Conservation (phyloP, 805 yeast genomes). For the Pichia cephalocereana region DNA sequence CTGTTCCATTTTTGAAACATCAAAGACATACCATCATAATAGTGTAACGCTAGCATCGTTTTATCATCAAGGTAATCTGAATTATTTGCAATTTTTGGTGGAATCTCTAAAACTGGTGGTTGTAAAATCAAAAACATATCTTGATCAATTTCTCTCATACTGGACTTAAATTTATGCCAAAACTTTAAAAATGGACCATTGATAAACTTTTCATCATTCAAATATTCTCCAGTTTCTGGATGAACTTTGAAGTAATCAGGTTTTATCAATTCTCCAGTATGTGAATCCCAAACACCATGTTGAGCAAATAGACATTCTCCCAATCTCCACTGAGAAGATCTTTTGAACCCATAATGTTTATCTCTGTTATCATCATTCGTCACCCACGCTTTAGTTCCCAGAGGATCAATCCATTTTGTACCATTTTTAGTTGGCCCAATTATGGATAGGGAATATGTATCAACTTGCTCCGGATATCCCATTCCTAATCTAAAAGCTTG, state of each 20-base stretch:
- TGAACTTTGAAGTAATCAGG: constrained; percentile 44
- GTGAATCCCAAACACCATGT: constrained; percentile 65
- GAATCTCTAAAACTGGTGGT: constrained; percentile 71
- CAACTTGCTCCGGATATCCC: constrained; percentile 66
- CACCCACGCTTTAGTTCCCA: constrained; percentile 66
- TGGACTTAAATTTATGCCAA: constrained; percentile 40
- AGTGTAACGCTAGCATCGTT: constrained; percentile 79
- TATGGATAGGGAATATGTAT: constrained; percentile 56
- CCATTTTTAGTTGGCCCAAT: constrained; percentile 72
- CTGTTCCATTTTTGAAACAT: constrained; percentile 89
- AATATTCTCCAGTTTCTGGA: constrained; percentile 28
- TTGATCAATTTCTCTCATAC: constrained; percentile 37
- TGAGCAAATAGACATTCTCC: constrained; percentile 78
- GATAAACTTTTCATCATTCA: constrained; percentile 48
- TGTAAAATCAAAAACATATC: constrained; percentile 57
- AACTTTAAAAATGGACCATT: constrained; percentile 58
- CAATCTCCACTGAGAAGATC: constrained; percentile 55
- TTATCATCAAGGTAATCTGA: constrained; percentile 43
- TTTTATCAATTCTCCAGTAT: constrained; percentile 29
- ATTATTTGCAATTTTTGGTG: constrained; percentile 54
- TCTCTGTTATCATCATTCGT: constrained; percentile 41
- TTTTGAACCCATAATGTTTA: constrained; percentile 57
- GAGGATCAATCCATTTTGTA: constrained; percentile 48
- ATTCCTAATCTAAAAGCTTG: constrained; percentile 69
- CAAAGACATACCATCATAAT: constrained; percentile 88